A percentile compares a stretch with the other conserved stretches of the same genome.
These are phyloP conservation scores for Crocinoboletus sp. DNA, from an alignment of 1,284 basidiomycete genomes.

Conservation along the genomic window DNA sequence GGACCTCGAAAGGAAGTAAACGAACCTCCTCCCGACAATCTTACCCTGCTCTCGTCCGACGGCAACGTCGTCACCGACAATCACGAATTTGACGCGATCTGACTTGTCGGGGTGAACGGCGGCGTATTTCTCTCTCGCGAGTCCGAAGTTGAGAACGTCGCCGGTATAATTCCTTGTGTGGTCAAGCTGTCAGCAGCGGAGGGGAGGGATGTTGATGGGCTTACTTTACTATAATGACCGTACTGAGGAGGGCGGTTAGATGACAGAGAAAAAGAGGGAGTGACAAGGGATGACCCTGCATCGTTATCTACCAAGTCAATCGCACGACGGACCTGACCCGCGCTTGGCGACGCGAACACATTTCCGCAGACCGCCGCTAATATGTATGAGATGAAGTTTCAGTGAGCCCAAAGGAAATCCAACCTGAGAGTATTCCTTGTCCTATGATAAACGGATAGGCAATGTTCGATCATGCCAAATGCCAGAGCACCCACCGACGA, in stretches of 20 bases:
- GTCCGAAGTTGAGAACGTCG: conserved; percentile 89
- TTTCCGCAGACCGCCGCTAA: conserved; percentile 85
- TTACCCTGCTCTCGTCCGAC: conserved; percentile 77
- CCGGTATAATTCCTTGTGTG: conserved; percentile 74
- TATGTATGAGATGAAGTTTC: background rate
- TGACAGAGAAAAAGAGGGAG: background rate
- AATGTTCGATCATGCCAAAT: background rate
- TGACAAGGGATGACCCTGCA: conserved; percentile 55
- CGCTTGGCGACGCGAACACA: conserved; percentile 85
- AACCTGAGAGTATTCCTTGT: conserved; percentile 73
- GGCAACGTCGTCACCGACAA: conserved; percentile 91
- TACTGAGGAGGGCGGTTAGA: conserved; percentile 38
- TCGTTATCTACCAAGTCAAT: conserved; percentile 77
- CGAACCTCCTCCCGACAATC: conserved; percentile 74
- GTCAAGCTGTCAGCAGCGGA: conserved; percentile 5
- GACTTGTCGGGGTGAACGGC: conserved; percentile 66
- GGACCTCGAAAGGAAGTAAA: conserved; percentile 21
- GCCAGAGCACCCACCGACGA: conserved; percentile 52
- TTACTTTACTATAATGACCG: conserved; percentile 83
- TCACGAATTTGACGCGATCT: conserved; percentile 70
- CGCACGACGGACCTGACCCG: conserved; percentile 74
- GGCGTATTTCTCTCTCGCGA: conserved; percentile 84
- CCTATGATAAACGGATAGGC: conserved; percentile 38
- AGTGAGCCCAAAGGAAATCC: conserved; percentile 6
- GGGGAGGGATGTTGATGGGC: conserved; percentile 6